Evolutionary conservation across 805 yeast species (phyloP), one percentile per base, ranked within the genome.

Genomic region (Hanseniaspora lindneri): DNA sequence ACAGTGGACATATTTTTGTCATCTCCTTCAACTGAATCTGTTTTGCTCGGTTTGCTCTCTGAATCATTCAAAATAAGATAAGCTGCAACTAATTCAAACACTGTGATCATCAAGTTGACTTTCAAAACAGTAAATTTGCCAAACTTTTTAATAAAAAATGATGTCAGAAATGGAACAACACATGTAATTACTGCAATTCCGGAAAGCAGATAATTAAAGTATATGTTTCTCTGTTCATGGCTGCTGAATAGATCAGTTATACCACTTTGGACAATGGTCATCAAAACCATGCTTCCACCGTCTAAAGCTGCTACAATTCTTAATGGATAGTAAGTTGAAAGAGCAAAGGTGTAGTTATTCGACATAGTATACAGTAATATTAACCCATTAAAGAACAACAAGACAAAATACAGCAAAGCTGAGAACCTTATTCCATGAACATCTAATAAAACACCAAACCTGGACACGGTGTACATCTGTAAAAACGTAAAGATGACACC

Each of bases 351-450:
- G 20, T 44, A 44, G 6, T 16, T n/a, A 4, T 28, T 23, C 4
- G 49, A 44, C 49, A 44, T 44, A n/a, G 40, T 28, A 32, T 29
- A 44, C 17, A 37, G 13, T 10, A n/a, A 37, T 16, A 39, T 23
- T 4, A 13, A 14, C 8, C 33, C 32, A 24, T 39, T 27, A 1
- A 16, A 7, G 3, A 44, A 21, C 21, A 16, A 37, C 3, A 37
- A 30, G 3, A 17, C 2, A 7, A 44, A 30, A 17, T 19, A 44
- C 9, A 30, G 5, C 28, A 37, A 16, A 8, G 42, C 17, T 10
- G 49, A 5, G 24, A 37, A 37, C 24, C 49, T 21, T 4, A 37
- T 32, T 6, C 49, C 49, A 9, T n/a, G 13, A 9, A 29, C 30
- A 7, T 44, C 39, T 4, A 44, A n/a, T 16, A 44, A 3, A 5